Conservation (phyloP, 768 basidiomycete genomes). For the Boletus edulis region DNA sequence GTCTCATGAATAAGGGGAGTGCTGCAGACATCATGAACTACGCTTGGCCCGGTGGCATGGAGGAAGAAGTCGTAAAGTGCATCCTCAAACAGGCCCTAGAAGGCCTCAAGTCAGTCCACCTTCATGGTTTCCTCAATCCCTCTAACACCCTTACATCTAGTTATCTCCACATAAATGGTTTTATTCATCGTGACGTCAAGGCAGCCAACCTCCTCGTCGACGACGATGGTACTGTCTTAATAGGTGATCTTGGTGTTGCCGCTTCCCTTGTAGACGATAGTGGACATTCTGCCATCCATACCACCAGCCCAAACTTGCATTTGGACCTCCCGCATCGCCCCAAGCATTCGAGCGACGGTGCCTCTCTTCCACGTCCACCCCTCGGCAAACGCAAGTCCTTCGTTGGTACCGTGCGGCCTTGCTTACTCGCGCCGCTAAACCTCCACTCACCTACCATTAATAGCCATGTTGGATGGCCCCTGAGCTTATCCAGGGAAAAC, state of each 20-base stretch:
- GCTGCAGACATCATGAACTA: constrained; percentile 83
- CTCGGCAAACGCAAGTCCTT: constrained; percentile 87
- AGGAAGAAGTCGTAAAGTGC: constrained; percentile 84
- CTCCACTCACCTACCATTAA: constrained; percentile 1
- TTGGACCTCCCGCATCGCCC: constrained; percentile 31
- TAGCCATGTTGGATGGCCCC: constrained; percentile 98
- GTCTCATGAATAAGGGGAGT: constrained; percentile 88
- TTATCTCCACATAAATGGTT: constrained; percentile 85
- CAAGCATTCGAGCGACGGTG: background rate
- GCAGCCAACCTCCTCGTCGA: constrained; percentile 92
- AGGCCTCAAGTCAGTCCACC: constrained; percentile 72
- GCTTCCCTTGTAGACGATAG: constrained; percentile 74
- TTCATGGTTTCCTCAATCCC: background rate
- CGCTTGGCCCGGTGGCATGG: constrained; percentile 85
- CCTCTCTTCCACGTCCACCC: constrained; percentile 34
- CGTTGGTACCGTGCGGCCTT: constrained; percentile 74
- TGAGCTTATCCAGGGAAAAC: constrained; percentile 81
- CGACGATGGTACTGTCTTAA: constrained; percentile 83
- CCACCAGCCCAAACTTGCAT: constrained; percentile 23
- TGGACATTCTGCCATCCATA: constrained; percentile 35
- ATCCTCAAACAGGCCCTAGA: constrained; percentile 83
- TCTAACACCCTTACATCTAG: constrained; percentile 35
- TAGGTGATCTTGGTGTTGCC: constrained; percentile 92
- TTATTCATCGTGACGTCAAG: constrained; percentile 93
- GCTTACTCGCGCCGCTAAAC: background rate